These are phyloP conservation scores for Pythium chondricola DNA, from an alignment of 352 stramenopile genomes.

Conservation along the genomic window DNA sequence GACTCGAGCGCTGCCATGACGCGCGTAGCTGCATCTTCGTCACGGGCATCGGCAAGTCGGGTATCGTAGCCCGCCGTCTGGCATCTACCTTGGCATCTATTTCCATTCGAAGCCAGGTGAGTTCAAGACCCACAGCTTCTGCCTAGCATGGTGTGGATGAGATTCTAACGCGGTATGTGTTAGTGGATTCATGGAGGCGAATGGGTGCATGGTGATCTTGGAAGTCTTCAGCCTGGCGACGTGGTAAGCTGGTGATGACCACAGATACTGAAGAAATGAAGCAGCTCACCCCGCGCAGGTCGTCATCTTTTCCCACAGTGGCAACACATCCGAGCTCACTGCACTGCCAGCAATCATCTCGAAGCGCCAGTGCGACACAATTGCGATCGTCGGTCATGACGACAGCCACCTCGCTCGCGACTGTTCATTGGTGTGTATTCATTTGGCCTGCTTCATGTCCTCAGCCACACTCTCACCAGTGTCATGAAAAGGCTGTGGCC, in stretches of 20 bases:
- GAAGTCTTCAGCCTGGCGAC: constrained; percentile 51
- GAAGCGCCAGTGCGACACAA: constrained; percentile 26
- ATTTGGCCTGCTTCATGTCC: not conserved
- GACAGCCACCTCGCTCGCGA: constrained; percentile 22
- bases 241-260: constrained; percentile 26
- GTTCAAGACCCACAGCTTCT: not conserved
- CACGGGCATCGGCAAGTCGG: constrained; percentile 79
- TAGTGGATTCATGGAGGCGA: constrained; percentile 77
- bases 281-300: too few species aligned
- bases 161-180: not conserved
- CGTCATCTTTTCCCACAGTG: constrained; percentile 70
- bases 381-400: constrained; percentile 45
- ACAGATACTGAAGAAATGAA: too few species aligned
- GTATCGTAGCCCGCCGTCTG: constrained; percentile 60
- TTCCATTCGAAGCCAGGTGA: constrained; percentile 61
- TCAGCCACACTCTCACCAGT: not conserved
- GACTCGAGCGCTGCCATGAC: constrained; percentile 38
- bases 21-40: constrained; percentile 47
- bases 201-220: constrained; percentile 76
- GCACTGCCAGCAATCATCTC: constrained; percentile 42
- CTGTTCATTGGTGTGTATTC: constrained; percentile 11
- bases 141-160: not conserved
- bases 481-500: constrained; percentile 26
- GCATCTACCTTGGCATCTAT: constrained; percentile 69
- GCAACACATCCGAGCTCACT: constrained; percentile 54